Base-by-base conservation (phyloP, 2,329 filamentous ascomycete genomes). In the Claviceps capensis region DNA sequence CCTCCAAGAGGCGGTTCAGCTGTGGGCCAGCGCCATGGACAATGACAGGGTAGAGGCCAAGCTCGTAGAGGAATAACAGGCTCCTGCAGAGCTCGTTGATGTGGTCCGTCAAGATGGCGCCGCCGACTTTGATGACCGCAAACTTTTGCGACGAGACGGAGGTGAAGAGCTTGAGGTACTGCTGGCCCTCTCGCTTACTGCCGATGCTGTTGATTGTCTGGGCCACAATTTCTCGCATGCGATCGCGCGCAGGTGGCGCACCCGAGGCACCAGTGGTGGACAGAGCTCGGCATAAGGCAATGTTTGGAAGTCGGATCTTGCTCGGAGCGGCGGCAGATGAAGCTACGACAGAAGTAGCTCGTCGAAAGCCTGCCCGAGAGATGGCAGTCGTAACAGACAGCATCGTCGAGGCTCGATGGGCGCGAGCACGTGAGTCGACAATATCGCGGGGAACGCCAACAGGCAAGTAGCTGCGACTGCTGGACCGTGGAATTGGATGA, bases 111-210 rank as follows among this genome's bases (percentile, higher is more conserved):
- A 98, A 79, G 63, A 97, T 96, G 57, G 91, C 93, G 56, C 91
- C 93, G 56, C 91, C 93, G 52, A 97, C 91, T 75, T 98, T 98
- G 71, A 98, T 95, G 48, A 98, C 91, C 59, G 90, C 91, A 68
- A 97, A 98, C 65, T 95, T 89, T 73, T 97, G 90, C 38, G 89
- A 95, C 45, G 89, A 93, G 56, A 96, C 90, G 37, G 90, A 95
- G 60, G 86, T 93, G 76, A 98, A 98, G 67, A 97, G 89, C 59
- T 90, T 93, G 54, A 97, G 83, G 70, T 97, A 97, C 70, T 97
- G 91, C 74, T 96, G 88, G 2, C 44, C 46, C 34, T 52, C 50
- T 16, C 50, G 45, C 40, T 52, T 52, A 47, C 50, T 52, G 46
- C 50, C 46, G 50, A 52, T 52, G 46, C 50, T 52, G 40, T 48